Evolutionary conservation across 129 eudicot genomes (phyloP).

Genomic region (Mikania micrantha): DNA sequence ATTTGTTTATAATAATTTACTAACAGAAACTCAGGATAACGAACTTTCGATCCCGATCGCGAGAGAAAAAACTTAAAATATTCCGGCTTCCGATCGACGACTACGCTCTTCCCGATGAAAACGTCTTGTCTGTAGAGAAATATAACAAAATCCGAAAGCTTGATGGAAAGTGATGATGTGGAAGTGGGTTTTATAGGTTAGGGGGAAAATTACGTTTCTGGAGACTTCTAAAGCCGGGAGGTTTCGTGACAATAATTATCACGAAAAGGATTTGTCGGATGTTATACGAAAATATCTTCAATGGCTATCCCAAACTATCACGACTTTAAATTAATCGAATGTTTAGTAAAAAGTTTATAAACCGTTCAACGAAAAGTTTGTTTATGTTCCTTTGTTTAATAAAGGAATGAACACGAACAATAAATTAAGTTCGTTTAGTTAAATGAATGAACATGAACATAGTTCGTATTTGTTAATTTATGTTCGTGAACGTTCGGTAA

Average conservation of each 20-base stretch:
- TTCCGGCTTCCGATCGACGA: slow-evolving; percentile 16
- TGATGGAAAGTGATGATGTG: background rate
- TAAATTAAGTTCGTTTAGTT: no score
- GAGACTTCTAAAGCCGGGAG: slow-evolving; percentile 6
- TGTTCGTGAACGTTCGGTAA: no score
- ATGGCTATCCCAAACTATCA: background rate
- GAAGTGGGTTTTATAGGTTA: slow-evolving; percentile 7
- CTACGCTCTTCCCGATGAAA: background rate
- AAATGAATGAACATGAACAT: no score
- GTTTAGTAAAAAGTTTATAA: no score
- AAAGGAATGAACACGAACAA: no score
- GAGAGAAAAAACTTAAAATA: background rate
- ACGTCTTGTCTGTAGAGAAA: background rate
- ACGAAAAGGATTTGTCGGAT: background rate
- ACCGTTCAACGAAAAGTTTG: no score
- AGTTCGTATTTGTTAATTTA: no score
- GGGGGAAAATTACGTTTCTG: background rate
- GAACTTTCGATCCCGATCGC: slow-evolving; percentile 26
- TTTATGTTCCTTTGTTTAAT: no score
- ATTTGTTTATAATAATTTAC: background rate
- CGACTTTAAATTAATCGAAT: no score
- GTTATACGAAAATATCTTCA: slow-evolving; percentile 14
- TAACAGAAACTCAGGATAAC: slow-evolving; percentile 24
- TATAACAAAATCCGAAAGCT: background rate
- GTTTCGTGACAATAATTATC: slow-evolving; percentile 7